A percentile compares a stretch with the other conserved stretches of the same genome.
phyloP scores from a whole-genome alignment of 176 grass and related monocot species.

The Chrysopogon serrulatus region DNA sequence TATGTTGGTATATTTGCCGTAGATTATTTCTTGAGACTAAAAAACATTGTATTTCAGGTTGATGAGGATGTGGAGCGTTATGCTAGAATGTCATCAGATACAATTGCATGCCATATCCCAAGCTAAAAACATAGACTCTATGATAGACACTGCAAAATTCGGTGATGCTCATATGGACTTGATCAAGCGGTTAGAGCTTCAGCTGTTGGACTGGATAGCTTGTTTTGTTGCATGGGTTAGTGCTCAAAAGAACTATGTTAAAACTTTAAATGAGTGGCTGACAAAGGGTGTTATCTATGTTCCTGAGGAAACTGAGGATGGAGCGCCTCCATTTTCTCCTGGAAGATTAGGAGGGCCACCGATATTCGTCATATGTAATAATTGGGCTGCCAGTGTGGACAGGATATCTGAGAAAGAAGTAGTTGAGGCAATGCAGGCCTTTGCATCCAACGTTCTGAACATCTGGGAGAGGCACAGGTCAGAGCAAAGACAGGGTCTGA shows the following conservation, averaged over 20 bases:
- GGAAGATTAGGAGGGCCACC: conserved; percentile 83
- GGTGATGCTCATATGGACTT: conserved; percentile 60
- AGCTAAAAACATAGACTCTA: conserved; percentile 80
- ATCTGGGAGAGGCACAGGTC: conserved; percentile 68
- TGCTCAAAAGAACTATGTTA: conserved; percentile 68
- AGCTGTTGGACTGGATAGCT: conserved; percentile 65
- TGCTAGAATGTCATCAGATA: conserved; percentile 91
- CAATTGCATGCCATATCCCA: conserved; percentile 82
- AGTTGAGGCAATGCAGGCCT: conserved; percentile 58
- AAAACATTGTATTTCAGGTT: conserved; percentile 42
- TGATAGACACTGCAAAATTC: conserved; percentile 51
- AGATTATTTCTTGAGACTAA: not conserved
- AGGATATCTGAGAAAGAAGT: conserved; percentile 71
- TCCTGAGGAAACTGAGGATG: conserved; percentile 87
- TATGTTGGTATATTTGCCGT: conserved; percentile 7
- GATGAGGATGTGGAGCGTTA: conserved; percentile 69
- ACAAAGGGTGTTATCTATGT: conserved; percentile 63
- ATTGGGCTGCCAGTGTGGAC: conserved; percentile 58
- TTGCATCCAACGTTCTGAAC: conserved; percentile 47
- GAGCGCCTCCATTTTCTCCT: conserved; percentile 80
- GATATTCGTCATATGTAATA: conserved; percentile 84
- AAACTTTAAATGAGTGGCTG: conserved; percentile 71
- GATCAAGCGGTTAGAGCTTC: conserved; percentile 62
- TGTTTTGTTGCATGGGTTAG: conserved; percentile 73
- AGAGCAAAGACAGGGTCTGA: conserved; percentile 70